phyloP scores from a whole-genome alignment of 371 early-diverging fungal genomes.

The Coemansia sp. region DNA sequence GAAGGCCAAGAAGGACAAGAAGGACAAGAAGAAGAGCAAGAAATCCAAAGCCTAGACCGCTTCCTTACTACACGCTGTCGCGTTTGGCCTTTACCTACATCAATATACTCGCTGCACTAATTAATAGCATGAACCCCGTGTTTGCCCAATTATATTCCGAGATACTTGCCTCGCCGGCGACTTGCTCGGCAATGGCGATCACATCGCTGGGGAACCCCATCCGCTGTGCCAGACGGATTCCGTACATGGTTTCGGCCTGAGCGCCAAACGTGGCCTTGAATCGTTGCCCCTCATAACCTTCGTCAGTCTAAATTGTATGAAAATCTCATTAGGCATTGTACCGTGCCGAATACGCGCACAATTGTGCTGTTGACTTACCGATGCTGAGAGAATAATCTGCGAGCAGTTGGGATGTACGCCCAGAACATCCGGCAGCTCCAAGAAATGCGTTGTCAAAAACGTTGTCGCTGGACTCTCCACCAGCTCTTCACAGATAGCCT shows the following conservation, averaged over 20 bases:
- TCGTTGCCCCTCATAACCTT: neutral
- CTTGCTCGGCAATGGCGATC: conserved; percentile 31
- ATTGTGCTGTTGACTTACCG: conserved; percentile 13
- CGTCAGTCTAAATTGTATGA: neutral
- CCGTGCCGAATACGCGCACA: too few species aligned
- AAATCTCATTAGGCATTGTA: neutral
- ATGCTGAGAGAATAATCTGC: conserved; percentile 18
- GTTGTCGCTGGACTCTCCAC: conserved; percentile 34
- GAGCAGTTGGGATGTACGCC: conserved; percentile 25
- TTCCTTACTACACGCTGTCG: neutral
- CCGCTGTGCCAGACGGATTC: conserved; percentile 38
- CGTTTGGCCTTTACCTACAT: neutral
- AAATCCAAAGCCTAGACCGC: neutral
- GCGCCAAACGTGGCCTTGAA: conserved; percentile 26
- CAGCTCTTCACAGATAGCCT: conserved; percentile 42
- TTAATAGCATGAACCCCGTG: neutral
- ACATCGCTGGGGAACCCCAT: conserved; percentile 39
- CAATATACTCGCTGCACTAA: neutral
- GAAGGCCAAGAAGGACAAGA: conserved; percentile 20
- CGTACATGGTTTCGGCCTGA: conserved; percentile 32
- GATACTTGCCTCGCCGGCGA: conserved; percentile 26
- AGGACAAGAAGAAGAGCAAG: conserved; percentile 6
- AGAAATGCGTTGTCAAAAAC: conserved; percentile 51
- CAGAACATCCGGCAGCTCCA: conserved; percentile 36
- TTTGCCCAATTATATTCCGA: neutral